Evolutionary conservation across 371 early-diverging fungal genomes (phyloP).

Genomic region (Apophysomyces elegans): DNA sequence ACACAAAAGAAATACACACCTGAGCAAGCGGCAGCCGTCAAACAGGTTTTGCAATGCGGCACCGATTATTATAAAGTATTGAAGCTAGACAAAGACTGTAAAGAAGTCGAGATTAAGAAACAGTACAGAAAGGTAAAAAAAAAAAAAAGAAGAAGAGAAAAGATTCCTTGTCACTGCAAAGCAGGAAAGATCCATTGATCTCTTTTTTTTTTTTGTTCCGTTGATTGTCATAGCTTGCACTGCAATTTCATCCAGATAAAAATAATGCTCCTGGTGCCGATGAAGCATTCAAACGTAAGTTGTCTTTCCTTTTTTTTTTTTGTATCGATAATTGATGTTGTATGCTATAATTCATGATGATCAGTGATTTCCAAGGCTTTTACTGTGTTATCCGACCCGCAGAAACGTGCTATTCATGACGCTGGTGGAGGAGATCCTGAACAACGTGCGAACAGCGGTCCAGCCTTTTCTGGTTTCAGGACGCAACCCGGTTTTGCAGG

Average conservation of each 20-base stretch:
- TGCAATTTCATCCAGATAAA: conserved; percentile 98
- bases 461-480: conserved; percentile 17
- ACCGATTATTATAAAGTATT: conserved; percentile 90
- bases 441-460: conserved; percentile 31
- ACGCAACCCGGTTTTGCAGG: conserved; percentile 40
- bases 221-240: conserved; percentile 72
- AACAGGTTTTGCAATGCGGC: conserved; percentile 69
- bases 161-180: background rate
- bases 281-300: conserved; percentile 92
- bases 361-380: conserved; percentile 90
- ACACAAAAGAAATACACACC: conserved; percentile 68
- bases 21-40: conserved; percentile 85
- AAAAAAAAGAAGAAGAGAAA: conserved; percentile 67
- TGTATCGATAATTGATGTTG: too few relatives aligned
- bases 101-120: conserved; percentile 91
- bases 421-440: conserved; percentile 79
- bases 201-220: background rate
- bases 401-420: conserved; percentile 89
- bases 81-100: conserved; percentile 80
- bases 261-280: conserved; percentile 96
- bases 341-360: too few relatives aligned
- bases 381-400: conserved; percentile 82
- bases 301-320: background rate
- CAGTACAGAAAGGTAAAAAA: conserved; percentile 89
- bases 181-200: too few relatives aligned